These are phyloP conservation scores for Neoboletus magnificus DNA, from an alignment of 768 basidiomycete genomes.

Conservation along the genomic window DNA sequence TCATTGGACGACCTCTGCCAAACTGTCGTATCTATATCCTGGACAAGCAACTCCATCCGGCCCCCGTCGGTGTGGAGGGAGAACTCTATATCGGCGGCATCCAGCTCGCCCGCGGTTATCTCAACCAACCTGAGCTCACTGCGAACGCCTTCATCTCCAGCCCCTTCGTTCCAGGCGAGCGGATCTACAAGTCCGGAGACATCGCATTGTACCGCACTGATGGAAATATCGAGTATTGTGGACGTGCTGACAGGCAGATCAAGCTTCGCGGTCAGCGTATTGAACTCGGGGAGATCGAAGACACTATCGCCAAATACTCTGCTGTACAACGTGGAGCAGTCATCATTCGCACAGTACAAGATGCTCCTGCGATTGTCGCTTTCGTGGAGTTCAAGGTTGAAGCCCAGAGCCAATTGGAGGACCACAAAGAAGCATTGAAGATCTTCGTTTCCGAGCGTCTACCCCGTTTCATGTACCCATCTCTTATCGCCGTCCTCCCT, in stretches of 20 bases:
- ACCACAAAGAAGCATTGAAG: slow-evolving; percentile 21
- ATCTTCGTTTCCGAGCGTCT: slow-evolving; percentile 28
- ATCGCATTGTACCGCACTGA: slow-evolving; percentile 26
- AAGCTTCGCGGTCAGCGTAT: slow-evolving; percentile 34
- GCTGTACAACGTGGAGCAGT: slow-evolving; percentile 21
- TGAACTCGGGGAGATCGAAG: slow-evolving; percentile 34
- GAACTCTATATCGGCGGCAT: slow-evolving; percentile 23
- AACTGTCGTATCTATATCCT: slow-evolving; percentile 28
- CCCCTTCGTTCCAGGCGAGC: slow-evolving; percentile 29
- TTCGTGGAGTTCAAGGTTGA: slow-evolving; percentile 26
- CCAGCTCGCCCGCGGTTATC: slow-evolving; percentile 21
- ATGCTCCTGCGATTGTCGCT: slow-evolving; percentile 28
- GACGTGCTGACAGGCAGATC: slow-evolving; percentile 33
- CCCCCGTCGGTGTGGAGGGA: slow-evolving; percentile 29
- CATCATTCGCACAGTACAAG: slow-evolving; percentile 28
- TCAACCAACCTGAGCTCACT: slow-evolving; percentile 29
- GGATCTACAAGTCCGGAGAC: slow-evolving; percentile 33
- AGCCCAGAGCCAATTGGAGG: slow-evolving; percentile 12
- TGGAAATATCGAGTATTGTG: slow-evolving; percentile 32
- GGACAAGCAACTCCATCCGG: slow-evolving; percentile 26
- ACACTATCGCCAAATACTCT: slow-evolving; percentile 25
- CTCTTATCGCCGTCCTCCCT: slow-evolving; percentile 25
- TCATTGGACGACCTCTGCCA: slow-evolving; percentile 32
- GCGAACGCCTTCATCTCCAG: slow-evolving; percentile 26
- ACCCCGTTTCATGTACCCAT: slow-evolving; percentile 33